These are phyloP conservation scores for Penicillium turbatum DNA, from an alignment of 495 filamentous ascomycete species.

Conservation along the genomic window DNA sequence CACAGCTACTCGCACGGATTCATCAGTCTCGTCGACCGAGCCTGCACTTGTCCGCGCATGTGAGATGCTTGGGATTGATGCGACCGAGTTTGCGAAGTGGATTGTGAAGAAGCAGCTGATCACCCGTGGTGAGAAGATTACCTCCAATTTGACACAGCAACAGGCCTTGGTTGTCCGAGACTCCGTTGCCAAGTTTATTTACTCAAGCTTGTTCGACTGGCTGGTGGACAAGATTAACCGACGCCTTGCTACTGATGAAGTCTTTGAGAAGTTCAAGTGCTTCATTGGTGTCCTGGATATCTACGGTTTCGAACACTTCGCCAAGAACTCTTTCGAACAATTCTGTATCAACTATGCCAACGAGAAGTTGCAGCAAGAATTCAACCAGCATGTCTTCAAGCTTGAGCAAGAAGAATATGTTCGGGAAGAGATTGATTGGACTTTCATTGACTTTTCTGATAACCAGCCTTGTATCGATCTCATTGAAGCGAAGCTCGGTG, in stretches of 20 bases:
- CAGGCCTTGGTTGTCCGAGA: slow-evolving; percentile 94
- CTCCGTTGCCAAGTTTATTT: slow-evolving; percentile 97
- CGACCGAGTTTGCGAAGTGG: slow-evolving; percentile 91
- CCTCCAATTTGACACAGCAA: slow-evolving; percentile 89
- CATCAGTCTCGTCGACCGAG: slow-evolving; percentile 73
- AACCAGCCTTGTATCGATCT: slow-evolving; percentile 99
- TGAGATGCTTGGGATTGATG: slow-evolving; percentile 81
- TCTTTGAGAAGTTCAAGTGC: slow-evolving; percentile 73
- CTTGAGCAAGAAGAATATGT: slow-evolving; percentile 99
- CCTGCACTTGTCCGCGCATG: slow-evolving; percentile 78
- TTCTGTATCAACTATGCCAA: slow-evolving; percentile 99
- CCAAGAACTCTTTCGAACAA: slow-evolving; percentile 99
- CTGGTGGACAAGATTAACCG: slow-evolving; percentile 92
- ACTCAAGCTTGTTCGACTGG: slow-evolving; percentile 98
- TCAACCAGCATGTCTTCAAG: slow-evolving; percentile 99
- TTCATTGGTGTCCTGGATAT: slow-evolving; percentile 99
- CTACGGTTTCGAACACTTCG: slow-evolving; percentile 99
- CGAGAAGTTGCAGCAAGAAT: slow-evolving; percentile 98
- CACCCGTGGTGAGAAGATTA: slow-evolving; percentile 95
- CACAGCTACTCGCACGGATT: slow-evolving; percentile 81
- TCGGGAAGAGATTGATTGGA: slow-evolving; percentile 96
- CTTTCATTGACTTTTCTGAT: slow-evolving; percentile 99
- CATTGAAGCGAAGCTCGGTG: slow-evolving; percentile 94
- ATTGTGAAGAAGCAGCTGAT: slow-evolving; percentile 98
- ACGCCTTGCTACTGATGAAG: slow-evolving; percentile 84